Evolutionary conservation across 2,329 filamentous ascomycete species (phyloP), one percentile per base, ranked within the genome.

Genomic region (Fonsecaea multimorphosa): DNA sequence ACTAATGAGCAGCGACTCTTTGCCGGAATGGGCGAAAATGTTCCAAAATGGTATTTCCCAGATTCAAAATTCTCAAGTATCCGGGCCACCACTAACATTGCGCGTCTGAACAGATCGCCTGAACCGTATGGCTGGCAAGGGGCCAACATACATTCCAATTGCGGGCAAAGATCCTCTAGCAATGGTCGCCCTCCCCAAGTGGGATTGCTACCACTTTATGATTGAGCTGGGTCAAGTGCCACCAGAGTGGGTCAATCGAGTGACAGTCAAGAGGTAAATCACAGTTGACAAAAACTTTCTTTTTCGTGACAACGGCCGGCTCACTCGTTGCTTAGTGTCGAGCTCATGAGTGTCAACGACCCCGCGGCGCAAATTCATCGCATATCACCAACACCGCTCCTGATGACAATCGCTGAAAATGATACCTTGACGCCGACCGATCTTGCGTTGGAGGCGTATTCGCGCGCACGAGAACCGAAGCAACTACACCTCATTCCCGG

Each of bases 371-470:
- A 75, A 49, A 76, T 79, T 36, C 68, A 76, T 49, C 73, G 68
- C 24, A 79, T 80, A 55, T 71, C 74, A 7, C 78, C 77, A 6
- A 78, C 76, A n/a, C 78, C 78, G 7, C 65, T 79, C 60, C 69
- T 79, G 32, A 76, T 79, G 73, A 75, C 73, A 9, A 71, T 78
- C 24, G 72, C 73, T 2, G 53, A 68, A 27, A 71, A 74, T 19
- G 77, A 79, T 62, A 67, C 72, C 44, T 46, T 78, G 12, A 75
- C 74, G 7, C 72, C 74, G 1, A 71, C 73, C 5, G 75, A 77
- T 61, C 46, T 78, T 3, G 67, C 74, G 24, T 62, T 80, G 7
- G 73, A 73, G 40, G 74, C 77, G 12, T 80, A 74, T 66, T 63
- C 68, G 29, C 70, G 72, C 12, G 79, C 78, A 1, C 58, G 66